phyloP scores from a whole-genome alignment of 169 alveolate species.

The Plasmodium gaboni region DNA sequence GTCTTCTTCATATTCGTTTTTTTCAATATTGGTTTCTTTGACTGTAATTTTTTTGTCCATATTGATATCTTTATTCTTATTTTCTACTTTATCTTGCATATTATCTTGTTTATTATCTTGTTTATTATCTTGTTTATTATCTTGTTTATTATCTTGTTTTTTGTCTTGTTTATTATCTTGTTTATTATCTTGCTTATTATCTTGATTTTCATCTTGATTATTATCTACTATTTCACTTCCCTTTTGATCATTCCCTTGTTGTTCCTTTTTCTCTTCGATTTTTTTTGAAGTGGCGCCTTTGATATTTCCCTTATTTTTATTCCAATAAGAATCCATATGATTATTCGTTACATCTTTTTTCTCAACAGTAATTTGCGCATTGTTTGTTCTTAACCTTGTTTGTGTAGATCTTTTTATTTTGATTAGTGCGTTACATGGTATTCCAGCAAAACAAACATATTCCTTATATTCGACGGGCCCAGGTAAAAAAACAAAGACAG shows the following conservation, averaged over 20 bases:
- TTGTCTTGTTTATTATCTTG: too few relatives aligned
- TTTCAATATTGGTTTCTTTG: too few relatives aligned
- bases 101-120: too few relatives aligned
- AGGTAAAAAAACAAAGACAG: constrained; percentile 49
- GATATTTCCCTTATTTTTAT: neutral
- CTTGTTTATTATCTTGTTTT: too few relatives aligned
- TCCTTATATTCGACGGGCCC: constrained; percentile 45
- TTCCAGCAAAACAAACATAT: constrained; percentile 52
- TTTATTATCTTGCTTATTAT: too few relatives aligned
- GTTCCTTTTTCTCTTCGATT: neutral
- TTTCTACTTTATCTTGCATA: too few relatives aligned
- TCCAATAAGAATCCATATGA: neutral
- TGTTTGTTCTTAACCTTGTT: neutral
- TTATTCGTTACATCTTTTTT: neutral
- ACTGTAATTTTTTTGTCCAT: too few relatives aligned
- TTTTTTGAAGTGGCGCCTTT: neutral
- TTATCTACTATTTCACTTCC: constrained; percentile 1
- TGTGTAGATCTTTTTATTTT: constrained; percentile 18
- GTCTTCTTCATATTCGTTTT: too few relatives aligned
- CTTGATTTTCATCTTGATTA: too few relatives aligned
- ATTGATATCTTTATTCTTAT: too few relatives aligned
- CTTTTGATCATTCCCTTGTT: neutral
- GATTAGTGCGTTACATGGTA: constrained; percentile 23
- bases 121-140: too few relatives aligned
- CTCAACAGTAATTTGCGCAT: neutral